phyloP scores from a whole-genome alignment of 2,329 filamentous ascomycete genomes.

The Fusarium floridanum region DNA sequence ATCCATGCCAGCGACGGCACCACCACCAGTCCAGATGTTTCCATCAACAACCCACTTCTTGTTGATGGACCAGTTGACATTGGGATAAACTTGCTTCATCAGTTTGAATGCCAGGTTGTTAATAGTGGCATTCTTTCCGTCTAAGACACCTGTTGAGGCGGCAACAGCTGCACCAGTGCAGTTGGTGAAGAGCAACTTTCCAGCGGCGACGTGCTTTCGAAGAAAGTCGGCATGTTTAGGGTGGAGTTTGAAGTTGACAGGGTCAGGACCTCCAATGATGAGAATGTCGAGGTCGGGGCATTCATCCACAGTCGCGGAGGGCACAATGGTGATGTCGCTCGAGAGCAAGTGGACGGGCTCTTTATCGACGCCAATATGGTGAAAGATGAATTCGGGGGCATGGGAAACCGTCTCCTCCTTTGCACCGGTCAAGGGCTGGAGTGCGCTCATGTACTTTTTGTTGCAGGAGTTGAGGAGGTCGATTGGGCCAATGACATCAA shows the following conservation, averaged over 20 bases:
- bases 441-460: slow-evolving; percentile 30
- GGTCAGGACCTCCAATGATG: slow-evolving; percentile 51
- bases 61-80: slow-evolving; percentile 59
- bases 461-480: slow-evolving; percentile 48
- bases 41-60: slow-evolving; percentile 60
- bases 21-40: slow-evolving; percentile 61
- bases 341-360: slow-evolving; percentile 44
- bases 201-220: slow-evolving; percentile 50
- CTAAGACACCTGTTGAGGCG: slow-evolving; percentile 53
- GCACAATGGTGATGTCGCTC: slow-evolving; percentile 39
- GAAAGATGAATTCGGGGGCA: slow-evolving; percentile 49
- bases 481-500: slow-evolving; percentile 50
- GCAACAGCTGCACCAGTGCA: slow-evolving; percentile 54
- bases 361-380: slow-evolving; percentile 51
- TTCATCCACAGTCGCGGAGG: slow-evolving; percentile 50
- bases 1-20: slow-evolving; percentile 61
- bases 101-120: slow-evolving; percentile 53
- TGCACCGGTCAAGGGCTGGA: slow-evolving; percentile 31
- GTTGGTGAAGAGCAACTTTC: slow-evolving; percentile 53
- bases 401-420: slow-evolving; percentile 34
- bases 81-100: slow-evolving; percentile 50
- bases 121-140: slow-evolving; percentile 58
- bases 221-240: slow-evolving; percentile 50
- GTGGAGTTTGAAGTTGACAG: slow-evolving; percentile 44
- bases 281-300: slow-evolving; percentile 55